Base-by-base conservation (phyloP, 2,329 filamentous ascomycete species). In the Diplodia mutila region DNA sequence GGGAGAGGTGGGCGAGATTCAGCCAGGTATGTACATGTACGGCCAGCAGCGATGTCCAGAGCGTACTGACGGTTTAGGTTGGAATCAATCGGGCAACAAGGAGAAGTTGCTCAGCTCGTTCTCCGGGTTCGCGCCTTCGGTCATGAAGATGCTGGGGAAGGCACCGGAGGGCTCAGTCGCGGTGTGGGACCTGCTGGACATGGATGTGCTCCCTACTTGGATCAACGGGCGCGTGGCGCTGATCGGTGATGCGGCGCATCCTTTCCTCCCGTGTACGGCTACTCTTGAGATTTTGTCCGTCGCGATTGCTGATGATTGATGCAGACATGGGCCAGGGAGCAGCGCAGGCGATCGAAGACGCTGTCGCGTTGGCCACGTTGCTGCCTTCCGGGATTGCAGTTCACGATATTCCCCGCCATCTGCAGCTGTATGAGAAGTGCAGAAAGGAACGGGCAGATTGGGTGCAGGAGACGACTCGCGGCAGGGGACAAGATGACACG, bases 201-300 rank as follows among this genome's bases (percentile, higher is more conserved):
- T 90, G 85, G 82, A 86, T 2, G 77, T 81, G 1, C 75, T 91
- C 18, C 82, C 84, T 0, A 81, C 78, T 0, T 91, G 87, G 85
- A 79, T 81, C 0, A 82, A 85, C 3, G 85, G 77, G 0, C 82
- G 80, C 5, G 74, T 90, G 21, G 87, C 83, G 1, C 75, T 91
- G 0, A 75, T 91, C 0, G 89, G 90, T 0, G 89, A 91, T 73
- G 88, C 89, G 0, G 89, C 88, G 0, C 89, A 92, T 74, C 88
- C 89, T 0, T 90, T 91, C 72, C 78, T 88, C 0, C 89, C 88
- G 14, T 85, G 83, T 84, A 46, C 3, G 74, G 76, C 81, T 75
- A 14, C 3, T 7, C 5, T 14, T 11, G 2, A 3, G 12, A 18
- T 2, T 11, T 11, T 29, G 1, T 11, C 27, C 21, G 66, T n/a